phyloP scores from a whole-genome alignment of 192 early-diverging fungal species.

The Bifiguratus adelaidae region DNA sequence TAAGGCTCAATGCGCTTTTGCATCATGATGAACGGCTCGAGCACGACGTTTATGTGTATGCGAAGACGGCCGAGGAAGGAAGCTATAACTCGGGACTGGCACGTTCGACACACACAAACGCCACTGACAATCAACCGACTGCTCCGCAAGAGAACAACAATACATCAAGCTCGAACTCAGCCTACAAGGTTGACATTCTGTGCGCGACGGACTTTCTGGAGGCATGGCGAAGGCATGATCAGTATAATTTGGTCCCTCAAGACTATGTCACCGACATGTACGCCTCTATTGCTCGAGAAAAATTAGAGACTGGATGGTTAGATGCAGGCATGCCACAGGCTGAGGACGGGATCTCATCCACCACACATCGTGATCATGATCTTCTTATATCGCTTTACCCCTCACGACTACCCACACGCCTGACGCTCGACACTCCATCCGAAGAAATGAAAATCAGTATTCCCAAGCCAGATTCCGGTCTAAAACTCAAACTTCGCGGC shows the following conservation, averaged over 20 bases:
- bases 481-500: constrained; percentile 48
- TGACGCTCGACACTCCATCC: constrained; percentile 43
- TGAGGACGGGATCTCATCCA: neutral
- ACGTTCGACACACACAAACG: no score
- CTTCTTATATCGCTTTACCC: constrained; percentile 24
- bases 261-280: constrained; percentile 28
- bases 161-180: neutral
- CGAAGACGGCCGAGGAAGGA: constrained; percentile 1
- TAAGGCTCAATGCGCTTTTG: constrained; percentile 48
- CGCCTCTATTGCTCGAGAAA: constrained; percentile 25
- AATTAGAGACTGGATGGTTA: constrained; percentile 32
- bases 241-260: constrained; percentile 14
- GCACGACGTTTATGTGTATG: constrained; percentile 23
- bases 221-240: constrained; percentile 18
- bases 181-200: neutral
- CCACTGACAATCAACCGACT: neutral
- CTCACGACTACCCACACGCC: constrained; percentile 33
- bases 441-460: constrained; percentile 41
- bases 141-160: neutral
- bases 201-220: constrained; percentile 11
- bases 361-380: constrained; percentile 2
- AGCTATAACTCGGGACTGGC: no score
- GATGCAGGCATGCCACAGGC: constrained; percentile 12
- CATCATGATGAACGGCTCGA: constrained; percentile 34
- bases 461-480: constrained; percentile 36